Conservation (phyloP, 2,329 filamentous ascomycete genomes). For the Sarocladium kiliense region DNA sequence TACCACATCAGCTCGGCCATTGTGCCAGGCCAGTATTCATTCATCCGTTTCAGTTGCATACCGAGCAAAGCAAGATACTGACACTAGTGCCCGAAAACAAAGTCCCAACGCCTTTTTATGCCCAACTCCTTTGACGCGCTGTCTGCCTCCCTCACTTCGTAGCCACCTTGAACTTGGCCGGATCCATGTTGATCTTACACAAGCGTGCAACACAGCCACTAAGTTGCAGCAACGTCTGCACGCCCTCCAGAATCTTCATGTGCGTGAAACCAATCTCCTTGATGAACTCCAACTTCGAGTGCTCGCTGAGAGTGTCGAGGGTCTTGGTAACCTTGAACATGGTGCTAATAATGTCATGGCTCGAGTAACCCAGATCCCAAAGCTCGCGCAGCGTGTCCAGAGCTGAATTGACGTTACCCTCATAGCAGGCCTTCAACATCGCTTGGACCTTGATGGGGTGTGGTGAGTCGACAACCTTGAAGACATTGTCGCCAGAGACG, state of each 20-base stretch:
- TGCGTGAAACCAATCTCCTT: slow-evolving; percentile 98
- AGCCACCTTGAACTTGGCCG: slow-evolving; percentile 62
- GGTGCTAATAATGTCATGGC: slow-evolving; percentile 96
- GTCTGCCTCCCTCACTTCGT: slow-evolving; percentile 12
- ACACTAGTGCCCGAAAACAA: neutral
- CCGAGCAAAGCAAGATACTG: neutral
- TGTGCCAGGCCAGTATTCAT: neutral
- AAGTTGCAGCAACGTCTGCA: slow-evolving; percentile 90
- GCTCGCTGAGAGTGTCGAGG: slow-evolving; percentile 84
- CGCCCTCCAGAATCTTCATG: slow-evolving; percentile 97
- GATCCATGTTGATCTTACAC: slow-evolving; percentile 95
- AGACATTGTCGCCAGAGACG: slow-evolving; percentile 96
- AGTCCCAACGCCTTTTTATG: slow-evolving; percentile 29
- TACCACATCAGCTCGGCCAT: slow-evolving; percentile 4
- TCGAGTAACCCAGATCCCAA: slow-evolving; percentile 95
- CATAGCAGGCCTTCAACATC: slow-evolving; percentile 96
- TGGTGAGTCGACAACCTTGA: slow-evolving; percentile 93
- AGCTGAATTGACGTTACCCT: slow-evolving; percentile 83
- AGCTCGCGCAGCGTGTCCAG: slow-evolving; percentile 83
- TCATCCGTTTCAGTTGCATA: neutral
- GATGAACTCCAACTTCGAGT: slow-evolving; percentile 95
- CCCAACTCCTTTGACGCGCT: slow-evolving; percentile 15
- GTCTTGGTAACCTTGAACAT: slow-evolving; percentile 99
- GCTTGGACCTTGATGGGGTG: slow-evolving; percentile 98
- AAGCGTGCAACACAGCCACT: slow-evolving; percentile 88